Percentiles rank a stretch among this genome's conserved stretches.
phyloP scores from a whole-genome alignment of 768 basidiomycete species.

The Daedaleopsis nitida region DNA sequence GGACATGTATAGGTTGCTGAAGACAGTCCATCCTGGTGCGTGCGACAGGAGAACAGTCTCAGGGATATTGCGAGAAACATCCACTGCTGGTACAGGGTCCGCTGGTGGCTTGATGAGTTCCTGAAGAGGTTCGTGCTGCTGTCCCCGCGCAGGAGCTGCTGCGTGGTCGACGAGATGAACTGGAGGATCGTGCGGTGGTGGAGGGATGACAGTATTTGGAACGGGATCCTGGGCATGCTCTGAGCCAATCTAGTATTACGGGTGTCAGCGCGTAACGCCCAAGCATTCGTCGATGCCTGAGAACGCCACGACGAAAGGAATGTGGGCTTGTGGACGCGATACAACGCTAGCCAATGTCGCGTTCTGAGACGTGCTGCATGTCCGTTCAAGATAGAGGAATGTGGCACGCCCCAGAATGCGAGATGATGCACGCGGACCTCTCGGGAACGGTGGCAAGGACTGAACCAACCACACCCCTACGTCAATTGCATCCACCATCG shows the following conservation, averaged over 20 bases:
- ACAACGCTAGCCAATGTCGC: not conserved
- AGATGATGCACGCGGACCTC: too few species aligned
- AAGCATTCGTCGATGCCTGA: not conserved
- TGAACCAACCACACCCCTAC: too few species aligned
- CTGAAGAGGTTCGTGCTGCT: slow-evolving; percentile 5
- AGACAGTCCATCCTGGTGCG: slow-evolving; percentile 84
- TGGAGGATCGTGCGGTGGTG: slow-evolving; percentile 1
- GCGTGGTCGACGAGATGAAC: slow-evolving; percentile 9
- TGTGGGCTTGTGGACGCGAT: not conserved
- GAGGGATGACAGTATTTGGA: slow-evolving; percentile 6
- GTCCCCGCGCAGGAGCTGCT: slow-evolving; percentile 8
- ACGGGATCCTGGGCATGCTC: slow-evolving; percentile 5
- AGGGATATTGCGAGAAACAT: slow-evolving; percentile 39
- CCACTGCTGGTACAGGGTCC: slow-evolving; percentile 6
- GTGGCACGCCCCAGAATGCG: too few species aligned
- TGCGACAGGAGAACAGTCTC: slow-evolving; percentile 62
- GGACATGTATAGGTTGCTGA: slow-evolving; percentile 81
- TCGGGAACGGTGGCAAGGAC: too few species aligned
- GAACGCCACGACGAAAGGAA: not conserved
- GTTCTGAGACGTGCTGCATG: too few species aligned
- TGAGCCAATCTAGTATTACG: slow-evolving; percentile 7
- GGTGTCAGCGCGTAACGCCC: not conserved
- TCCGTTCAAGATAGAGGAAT: too few species aligned
- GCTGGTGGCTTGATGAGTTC: slow-evolving; percentile 1
- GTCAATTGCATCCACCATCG: too few species aligned